A percentile compares a stretch with the other conserved stretches of the same genome.
These are phyloP conservation scores for Dissophora globulifera DNA, from an alignment of 192 early-diverging fungal genomes.

Conservation along the genomic window DNA sequence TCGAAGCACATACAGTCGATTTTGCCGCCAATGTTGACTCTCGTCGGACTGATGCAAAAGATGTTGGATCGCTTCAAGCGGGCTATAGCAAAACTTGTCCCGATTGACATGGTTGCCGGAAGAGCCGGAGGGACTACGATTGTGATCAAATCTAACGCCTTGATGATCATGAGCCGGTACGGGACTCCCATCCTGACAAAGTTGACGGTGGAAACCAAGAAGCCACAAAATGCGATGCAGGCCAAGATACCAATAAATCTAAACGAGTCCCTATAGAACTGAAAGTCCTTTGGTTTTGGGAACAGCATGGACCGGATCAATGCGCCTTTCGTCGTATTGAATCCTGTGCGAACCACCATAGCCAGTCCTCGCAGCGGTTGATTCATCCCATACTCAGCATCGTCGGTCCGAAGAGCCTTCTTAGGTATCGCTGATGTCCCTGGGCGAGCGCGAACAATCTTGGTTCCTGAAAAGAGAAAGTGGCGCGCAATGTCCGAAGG, in stretches of 20 bases:
- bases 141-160: constrained; percentile 95
- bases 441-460: constrained; percentile 86
- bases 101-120: constrained; percentile 98
- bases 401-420: constrained; percentile 50
- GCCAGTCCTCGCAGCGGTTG: constrained; percentile 64
- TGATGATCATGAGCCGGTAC: constrained; percentile 75
- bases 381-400: constrained; percentile 24
- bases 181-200: constrained; percentile 86
- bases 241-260: constrained; percentile 93
- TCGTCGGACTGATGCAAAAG: constrained; percentile 92
- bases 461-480: constrained; percentile 94
- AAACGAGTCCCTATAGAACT: constrained; percentile 97
- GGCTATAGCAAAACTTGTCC: constrained; percentile 93
- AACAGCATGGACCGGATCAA: constrained; percentile 96
- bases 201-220: constrained; percentile 87
- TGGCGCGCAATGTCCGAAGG: constrained; percentile 82
- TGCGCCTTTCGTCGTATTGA: constrained; percentile 96
- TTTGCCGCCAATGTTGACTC: constrained; percentile 97
- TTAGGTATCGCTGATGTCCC: constrained; percentile 35
- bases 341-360: constrained; percentile 85
- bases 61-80: constrained; percentile 83
- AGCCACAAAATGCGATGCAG: constrained; percentile 83
- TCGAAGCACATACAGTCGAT: constrained; percentile 98
- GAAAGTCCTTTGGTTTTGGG: constrained; percentile 95
- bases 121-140: constrained; percentile 97